Evolutionary conservation across 2,329 filamentous ascomycete genomes (phyloP).

Genomic region (Aureobasidium uvarum): DNA sequence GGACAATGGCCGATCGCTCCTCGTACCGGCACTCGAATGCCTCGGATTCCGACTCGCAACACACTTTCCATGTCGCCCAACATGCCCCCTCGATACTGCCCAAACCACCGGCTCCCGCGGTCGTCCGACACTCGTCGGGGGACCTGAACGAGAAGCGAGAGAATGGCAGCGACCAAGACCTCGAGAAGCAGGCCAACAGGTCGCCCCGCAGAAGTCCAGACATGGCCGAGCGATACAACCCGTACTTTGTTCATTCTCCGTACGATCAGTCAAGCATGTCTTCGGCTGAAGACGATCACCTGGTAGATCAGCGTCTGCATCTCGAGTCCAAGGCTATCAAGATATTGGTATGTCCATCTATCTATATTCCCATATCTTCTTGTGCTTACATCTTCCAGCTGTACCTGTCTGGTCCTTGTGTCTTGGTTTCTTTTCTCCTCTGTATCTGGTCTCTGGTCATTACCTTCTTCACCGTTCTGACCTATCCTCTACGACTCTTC

Average conservation of each 20-base stretch:
- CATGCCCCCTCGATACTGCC: constrained; percentile 15
- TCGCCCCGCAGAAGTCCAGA: constrained; percentile 12
- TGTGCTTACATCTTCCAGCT: constrained; percentile 39
- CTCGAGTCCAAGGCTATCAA: constrained; percentile 48
- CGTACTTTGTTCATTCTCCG: not conserved
- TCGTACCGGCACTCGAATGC: constrained; percentile 9
- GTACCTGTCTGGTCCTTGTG: constrained; percentile 55
- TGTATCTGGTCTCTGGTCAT: constrained; percentile 55
- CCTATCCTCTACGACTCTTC: constrained; percentile 55
- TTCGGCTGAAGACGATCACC: constrained; percentile 37
- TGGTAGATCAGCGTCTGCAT: constrained; percentile 40
- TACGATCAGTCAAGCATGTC: constrained; percentile 26
- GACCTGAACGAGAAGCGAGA: constrained; percentile 11
- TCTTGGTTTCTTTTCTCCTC: constrained; percentile 55
- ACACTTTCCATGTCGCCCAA: constrained; percentile 3
- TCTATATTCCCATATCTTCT: not conserved
- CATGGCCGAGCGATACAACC: constrained; percentile 19
- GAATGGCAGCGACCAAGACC: not conserved
- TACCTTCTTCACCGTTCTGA: constrained; percentile 51
- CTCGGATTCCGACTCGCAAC: constrained; percentile 21
- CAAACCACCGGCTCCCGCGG: constrained; percentile 4
- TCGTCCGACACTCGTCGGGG: not conserved
- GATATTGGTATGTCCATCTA: constrained; percentile 41
- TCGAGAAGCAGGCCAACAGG: constrained; percentile 11
- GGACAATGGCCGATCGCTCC: constrained; percentile 23